These are phyloP conservation scores for Colletotrichum sp. DNA, from an alignment of 2,329 filamentous ascomycete species.

Conservation along the genomic window DNA sequence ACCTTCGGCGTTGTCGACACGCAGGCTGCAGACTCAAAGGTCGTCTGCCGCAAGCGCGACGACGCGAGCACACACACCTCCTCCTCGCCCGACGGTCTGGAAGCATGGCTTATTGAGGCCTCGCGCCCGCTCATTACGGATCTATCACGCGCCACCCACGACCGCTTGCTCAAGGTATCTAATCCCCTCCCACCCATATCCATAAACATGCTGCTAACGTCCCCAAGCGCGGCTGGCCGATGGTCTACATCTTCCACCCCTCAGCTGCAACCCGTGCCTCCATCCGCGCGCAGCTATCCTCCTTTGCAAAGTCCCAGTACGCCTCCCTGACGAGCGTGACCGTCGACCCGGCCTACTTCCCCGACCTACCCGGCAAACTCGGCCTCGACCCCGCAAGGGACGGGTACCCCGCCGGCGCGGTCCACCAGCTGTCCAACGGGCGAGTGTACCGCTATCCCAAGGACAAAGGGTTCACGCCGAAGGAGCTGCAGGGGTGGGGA, in stretches of 20 bases:
- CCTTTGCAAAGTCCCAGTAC: constrained; percentile 37
- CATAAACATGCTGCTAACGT: neutral
- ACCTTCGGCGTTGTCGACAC: constrained; percentile 33
- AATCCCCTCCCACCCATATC: neutral
- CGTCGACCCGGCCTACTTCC: constrained; percentile 40
- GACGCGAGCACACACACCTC: constrained; percentile 31
- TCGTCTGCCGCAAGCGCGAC: constrained; percentile 34
- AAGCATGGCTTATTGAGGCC: constrained; percentile 30
- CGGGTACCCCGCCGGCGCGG: constrained; percentile 34
- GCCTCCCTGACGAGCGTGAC: constrained; percentile 37
- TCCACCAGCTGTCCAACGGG: constrained; percentile 39
- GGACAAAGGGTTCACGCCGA: constrained; percentile 28
- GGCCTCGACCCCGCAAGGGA: constrained; percentile 30
- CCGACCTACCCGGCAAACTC: constrained; percentile 33
- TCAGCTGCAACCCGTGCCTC: constrained; percentile 31
- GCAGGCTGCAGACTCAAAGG: constrained; percentile 17
- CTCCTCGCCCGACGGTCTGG: constrained; percentile 25
- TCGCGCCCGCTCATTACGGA: constrained; percentile 36
- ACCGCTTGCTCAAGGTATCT: constrained; percentile 38
- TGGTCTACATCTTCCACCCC: constrained; percentile 41
- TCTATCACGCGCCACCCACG: constrained; percentile 34
- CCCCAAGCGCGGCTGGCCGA: constrained; percentile 35
- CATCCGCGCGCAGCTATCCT: constrained; percentile 31
- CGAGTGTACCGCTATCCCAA: constrained; percentile 40
- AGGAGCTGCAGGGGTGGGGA: constrained; percentile 37